Conservation (phyloP, 495 filamentous ascomycete species). For the Cenococcum geophilum region DNA sequence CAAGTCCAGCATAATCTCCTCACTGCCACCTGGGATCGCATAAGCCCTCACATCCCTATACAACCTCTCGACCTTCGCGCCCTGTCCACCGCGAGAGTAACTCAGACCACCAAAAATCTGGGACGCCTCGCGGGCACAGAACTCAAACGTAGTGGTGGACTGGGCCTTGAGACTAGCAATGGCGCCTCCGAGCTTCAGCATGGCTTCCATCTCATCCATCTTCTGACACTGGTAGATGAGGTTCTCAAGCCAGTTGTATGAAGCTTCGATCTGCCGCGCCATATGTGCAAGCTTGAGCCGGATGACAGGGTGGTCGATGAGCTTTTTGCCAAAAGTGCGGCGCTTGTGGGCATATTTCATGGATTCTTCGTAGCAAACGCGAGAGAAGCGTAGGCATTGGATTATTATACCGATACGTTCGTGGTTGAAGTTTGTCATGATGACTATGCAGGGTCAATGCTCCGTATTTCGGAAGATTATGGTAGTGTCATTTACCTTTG, state of each 20-base stretch:
- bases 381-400: constrained; percentile 89
- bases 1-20: constrained; percentile 98
- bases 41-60: constrained; percentile 98
- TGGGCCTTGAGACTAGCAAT: constrained; percentile 95
- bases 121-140: constrained; percentile 90
- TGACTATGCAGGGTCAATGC: constrained; percentile 29
- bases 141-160: constrained; percentile 87
- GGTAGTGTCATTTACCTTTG: constrained; percentile 49
- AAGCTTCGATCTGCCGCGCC: constrained; percentile 94
- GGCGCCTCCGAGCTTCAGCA: constrained; percentile 89
- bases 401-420: constrained; percentile 98
- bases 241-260: constrained; percentile 96
- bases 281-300: constrained; percentile 96
- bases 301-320: constrained; percentile 96
- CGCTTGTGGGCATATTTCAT: constrained; percentile 97
- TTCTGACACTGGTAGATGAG: constrained; percentile 84
- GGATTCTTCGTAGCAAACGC: constrained; percentile 94
- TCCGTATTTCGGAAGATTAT: no score
- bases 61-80: constrained; percentile 89
- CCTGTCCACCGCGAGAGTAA: constrained; percentile 89
- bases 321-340: constrained; percentile 86
- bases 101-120: constrained; percentile 96
- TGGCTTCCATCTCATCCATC: constrained; percentile 92
- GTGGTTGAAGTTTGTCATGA: constrained; percentile 92
- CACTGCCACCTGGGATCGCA: constrained; percentile 91